Base-by-base conservation (phyloP, 1,284 basidiomycete genomes). In the Golubevia sp. region DNA sequence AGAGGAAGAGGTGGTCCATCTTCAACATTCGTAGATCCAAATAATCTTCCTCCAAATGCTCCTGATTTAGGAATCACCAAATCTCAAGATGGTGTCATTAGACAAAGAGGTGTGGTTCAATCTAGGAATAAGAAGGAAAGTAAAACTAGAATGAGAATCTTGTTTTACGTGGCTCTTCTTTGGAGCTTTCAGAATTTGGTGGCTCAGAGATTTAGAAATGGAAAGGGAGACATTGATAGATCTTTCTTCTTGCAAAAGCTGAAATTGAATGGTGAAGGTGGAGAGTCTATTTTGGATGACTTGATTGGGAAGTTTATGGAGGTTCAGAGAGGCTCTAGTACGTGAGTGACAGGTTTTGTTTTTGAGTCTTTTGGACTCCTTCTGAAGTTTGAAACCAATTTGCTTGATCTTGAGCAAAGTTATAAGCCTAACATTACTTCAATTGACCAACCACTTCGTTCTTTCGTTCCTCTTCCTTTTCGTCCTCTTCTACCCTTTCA, bases 281-380 rank as follows among this genome's bases (percentile, higher is more conserved):
- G 55, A 18, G 68, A 69, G 4, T 24, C 62, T 4, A 62, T 75
- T 15, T 51, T 74, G 20, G 67, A 70, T 23, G 59, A 74, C 21
- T 57, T 75, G 11, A 15, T 69, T 25, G 57, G 62, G 13, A 64
- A 57, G 13, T 75, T 73, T 53, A 49, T 68, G 8, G 71, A 73
- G 55, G 50, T 24, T 15, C 30, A 60, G 49, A 59, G 71, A 18
- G 62, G 70, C 34, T 55, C 56, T 2, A 55, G 61, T 13, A 61
- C 55, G 68, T 70, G 60, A 44, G 66, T 68, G 0, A 1, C 8
- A 1, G 4, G 5, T 2, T 38, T 59, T 56, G 20, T 21, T 49
- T 20, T 57, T 49, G 20, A 55, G 21, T 23, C 20, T 8, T 34
- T 34, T 34, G 30, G 5, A 34, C 11, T 34, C n/a, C n/a, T n/a